A percentile compares a stretch with the other conserved stretches of the same genome.
phyloP scores from a whole-genome alignment of 495 filamentous ascomycete species.

The Acidiella bohemica region DNA sequence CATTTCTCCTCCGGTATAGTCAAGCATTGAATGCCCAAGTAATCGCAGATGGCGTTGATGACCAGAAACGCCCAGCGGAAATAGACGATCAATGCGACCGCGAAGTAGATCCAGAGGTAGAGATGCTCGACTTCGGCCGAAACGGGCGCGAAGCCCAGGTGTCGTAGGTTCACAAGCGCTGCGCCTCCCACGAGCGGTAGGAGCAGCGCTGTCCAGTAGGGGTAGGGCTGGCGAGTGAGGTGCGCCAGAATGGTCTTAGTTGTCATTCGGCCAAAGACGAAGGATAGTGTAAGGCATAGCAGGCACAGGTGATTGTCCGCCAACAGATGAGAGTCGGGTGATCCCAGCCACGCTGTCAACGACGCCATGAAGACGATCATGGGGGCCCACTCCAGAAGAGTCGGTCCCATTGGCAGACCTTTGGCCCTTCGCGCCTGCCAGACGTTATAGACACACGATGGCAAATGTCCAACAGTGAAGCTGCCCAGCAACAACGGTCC shows the following conservation, averaged over 20 bases:
- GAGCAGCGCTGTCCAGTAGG: constrained; percentile 88
- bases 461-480: constrained; percentile 71
- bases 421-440: constrained; percentile 56
- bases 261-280: constrained; percentile 98
- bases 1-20: constrained; percentile 45
- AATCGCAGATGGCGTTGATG: constrained; percentile 81
- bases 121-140: constrained; percentile 46
- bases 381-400: constrained; percentile 90
- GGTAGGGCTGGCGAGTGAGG: constrained; percentile 83
- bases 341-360: constrained; percentile 72
- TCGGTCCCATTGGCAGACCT: constrained; percentile 62
- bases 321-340: constrained; percentile 67
- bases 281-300: constrained; percentile 85
- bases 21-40: constrained; percentile 83
- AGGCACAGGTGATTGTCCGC: constrained; percentile 73
- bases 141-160: constrained; percentile 45
- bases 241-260: constrained; percentile 99
- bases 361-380: constrained; percentile 66
- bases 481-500: constrained; percentile 56
- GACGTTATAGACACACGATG: constrained; percentile 68
- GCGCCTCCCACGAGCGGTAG: constrained; percentile 74
- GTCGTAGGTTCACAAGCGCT: constrained; percentile 67
- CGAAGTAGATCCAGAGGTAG: constrained; percentile 72
- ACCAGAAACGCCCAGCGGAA: constrained; percentile 85
- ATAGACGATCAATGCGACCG: constrained; percentile 70